Evolutionary conservation across 805 yeast species (phyloP).

Genomic region (Metschnikowia anglica): DNA sequence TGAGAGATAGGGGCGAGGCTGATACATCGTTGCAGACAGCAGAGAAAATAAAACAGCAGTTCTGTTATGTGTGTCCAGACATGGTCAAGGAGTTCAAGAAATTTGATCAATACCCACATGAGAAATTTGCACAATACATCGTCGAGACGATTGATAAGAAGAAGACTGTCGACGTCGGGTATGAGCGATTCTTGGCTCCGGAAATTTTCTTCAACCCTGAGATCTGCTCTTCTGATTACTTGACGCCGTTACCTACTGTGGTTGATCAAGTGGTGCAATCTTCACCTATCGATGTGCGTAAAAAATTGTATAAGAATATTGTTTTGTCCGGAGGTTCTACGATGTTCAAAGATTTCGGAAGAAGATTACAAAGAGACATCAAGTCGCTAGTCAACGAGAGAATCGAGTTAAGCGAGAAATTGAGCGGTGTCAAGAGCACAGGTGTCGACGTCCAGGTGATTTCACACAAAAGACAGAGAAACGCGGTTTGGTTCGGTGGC

Average conservation of each 20-base stretch:
- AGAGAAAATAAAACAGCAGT: conserved; percentile 93
- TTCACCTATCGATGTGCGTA: conserved; percentile 96
- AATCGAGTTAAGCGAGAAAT: conserved; percentile 74
- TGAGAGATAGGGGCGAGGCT: conserved; percentile 95
- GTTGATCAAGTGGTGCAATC: conserved; percentile 95
- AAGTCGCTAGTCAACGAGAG: conserved; percentile 85
- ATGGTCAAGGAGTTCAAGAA: conserved; percentile 94
- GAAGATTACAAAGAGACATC: conserved; percentile 94
- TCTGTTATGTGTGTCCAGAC: conserved; percentile 96
- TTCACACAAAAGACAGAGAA: conserved; percentile 94
- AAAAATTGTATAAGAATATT: conserved; percentile 91
- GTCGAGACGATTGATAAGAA: conserved; percentile 76
- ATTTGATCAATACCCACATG: conserved; percentile 86
- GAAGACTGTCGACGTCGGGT: conserved; percentile 84
- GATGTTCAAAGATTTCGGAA: conserved; percentile 97
- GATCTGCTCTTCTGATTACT: conserved; percentile 89
- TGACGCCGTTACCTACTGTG: conserved; percentile 94
- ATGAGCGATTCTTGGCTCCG: conserved; percentile 98
- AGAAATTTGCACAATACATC: conserved; percentile 87
- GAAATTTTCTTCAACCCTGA: conserved; percentile 98
- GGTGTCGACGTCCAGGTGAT: conserved; percentile 98
- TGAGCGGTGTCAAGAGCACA: conserved; percentile 73
- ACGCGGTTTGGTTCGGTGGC: conserved; percentile 99
- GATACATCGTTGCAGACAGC: conserved; percentile 95
- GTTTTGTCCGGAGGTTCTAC: conserved; percentile 98